A percentile compares a stretch with the other conserved stretches of the same genome.
These are phyloP conservation scores for Paxillus rubicundulus DNA, from an alignment of 768 basidiomycete species.

Conservation along the genomic window DNA sequence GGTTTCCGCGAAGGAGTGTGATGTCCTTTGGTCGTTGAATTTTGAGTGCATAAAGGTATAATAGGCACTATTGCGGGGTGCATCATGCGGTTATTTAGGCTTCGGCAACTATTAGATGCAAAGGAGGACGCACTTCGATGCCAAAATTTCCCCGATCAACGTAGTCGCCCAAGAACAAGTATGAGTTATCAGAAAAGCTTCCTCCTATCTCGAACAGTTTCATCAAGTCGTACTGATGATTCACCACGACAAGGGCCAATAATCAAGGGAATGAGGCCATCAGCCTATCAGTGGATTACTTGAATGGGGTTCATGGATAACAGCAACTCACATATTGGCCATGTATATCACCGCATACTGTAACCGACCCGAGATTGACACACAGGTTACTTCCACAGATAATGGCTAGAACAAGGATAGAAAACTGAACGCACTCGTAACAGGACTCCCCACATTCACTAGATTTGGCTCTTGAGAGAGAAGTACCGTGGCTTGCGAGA, in stretches of 20 bases:
- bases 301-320: conserved; percentile 88
- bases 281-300: conserved; percentile 17
- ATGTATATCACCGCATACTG: conserved; percentile 96
- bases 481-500: conserved; percentile 63
- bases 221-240: conserved; percentile 88
- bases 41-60: conserved; percentile 93
- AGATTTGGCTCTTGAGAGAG: conserved; percentile 80
- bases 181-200: conserved; percentile 75
- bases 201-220: conserved; percentile 97
- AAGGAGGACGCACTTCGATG: conserved; percentile 51
- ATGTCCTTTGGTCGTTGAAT: conserved; percentile 84
- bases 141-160: conserved; percentile 95
- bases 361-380: conserved; percentile 4
- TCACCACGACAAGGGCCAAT: background rate
- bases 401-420: conserved; percentile 1
- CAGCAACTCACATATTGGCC: conserved; percentile 84
- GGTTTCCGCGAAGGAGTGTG: conserved; percentile 88
- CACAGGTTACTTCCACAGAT: conserved; percentile 4
- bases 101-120: background rate
- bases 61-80: conserved; percentile 57
- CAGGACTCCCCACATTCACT: conserved; percentile 81
- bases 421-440: conserved; percentile 66
- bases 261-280: background rate
- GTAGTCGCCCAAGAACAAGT: conserved; percentile 95
- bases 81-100: background rate